Evolutionary conservation across 306 rosid genomes (phyloP), one percentile per base, ranked within the genome.

Genomic region (Glycine soja): DNA sequence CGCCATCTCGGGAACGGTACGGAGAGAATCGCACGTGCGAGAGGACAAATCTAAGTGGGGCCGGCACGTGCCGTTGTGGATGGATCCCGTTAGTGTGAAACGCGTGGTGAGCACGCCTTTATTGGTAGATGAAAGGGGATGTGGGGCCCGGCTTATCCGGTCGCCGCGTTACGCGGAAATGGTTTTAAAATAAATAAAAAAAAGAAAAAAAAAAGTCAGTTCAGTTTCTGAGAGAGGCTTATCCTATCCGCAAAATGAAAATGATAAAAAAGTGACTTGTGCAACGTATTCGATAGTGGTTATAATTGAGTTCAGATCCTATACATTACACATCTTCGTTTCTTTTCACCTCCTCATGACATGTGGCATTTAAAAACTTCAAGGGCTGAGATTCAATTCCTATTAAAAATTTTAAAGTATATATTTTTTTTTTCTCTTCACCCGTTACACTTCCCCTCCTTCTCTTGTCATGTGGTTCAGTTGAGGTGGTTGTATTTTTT

Each of bases 141-240:
- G 84, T 84, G 86, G 90, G 80, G 53, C 14, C 85, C 71, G 2
- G 11, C 59, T 86, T 73, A 83, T 85, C 90, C 58, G 1, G 32
- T 76, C 63, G 83, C 87, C 87, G 86, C 71, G 62, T 84, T 80
- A 32, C 8, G 48, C 81, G 88, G 83, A 53, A 67, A 32, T 48
- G 45, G 43, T 12, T 57, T 42, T 45, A 45, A 1, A n/a, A 4
- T 10, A 48, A 48, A 48, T 1, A 6, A 36, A 63, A 63, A 36
- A 2, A 2, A 3, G 9, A 59, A 61, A 61, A 13, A 14, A 8
- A 75, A 16, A 34, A n/a, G 30, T 19, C 3, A n/a, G 76, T 80
- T 50, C 11, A 46, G 67, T 77, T 24, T 36, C 8, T 16, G 67
- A 30, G 45, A 30, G 59, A 70, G 74, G 8, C 82, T 79, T 86